These are phyloP conservation scores for Aspergillus fijiensis DNA, from an alignment of 2,329 filamentous ascomycete genomes.

Conservation along the genomic window DNA sequence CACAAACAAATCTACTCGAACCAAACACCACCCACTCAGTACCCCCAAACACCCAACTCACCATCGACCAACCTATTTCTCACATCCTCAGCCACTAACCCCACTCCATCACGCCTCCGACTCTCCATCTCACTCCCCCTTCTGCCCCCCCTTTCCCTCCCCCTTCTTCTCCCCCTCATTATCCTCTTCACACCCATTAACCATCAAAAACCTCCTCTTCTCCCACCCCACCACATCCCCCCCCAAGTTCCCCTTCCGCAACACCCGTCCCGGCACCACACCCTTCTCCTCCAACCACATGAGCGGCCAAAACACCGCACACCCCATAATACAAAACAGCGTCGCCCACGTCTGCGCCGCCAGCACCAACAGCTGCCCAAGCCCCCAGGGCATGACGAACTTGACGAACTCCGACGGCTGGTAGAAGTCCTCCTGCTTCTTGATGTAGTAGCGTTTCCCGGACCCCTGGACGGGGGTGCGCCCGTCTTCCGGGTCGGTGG, in stretches of 20 bases:
- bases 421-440: slow-evolving; percentile 77
- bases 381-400: slow-evolving; percentile 64
- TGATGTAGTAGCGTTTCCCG: slow-evolving; percentile 65
- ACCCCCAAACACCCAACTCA: too few species aligned
- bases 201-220: not conserved
- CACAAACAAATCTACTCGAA: too few species aligned
- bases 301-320: slow-evolving; percentile 52
- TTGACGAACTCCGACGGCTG: slow-evolving; percentile 73
- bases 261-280: slow-evolving; percentile 24
- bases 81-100: too few species aligned
- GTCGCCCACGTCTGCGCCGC: slow-evolving; percentile 66
- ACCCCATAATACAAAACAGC: slow-evolving; percentile 62
- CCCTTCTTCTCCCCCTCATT: not conserved
- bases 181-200: not conserved
- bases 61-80: too few species aligned
- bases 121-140: not conserved
- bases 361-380: slow-evolving; percentile 55
- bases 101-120: not conserved
- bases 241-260: slow-evolving; percentile 25
- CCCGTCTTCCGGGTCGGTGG: slow-evolving; percentile 42
- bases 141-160: not conserved
- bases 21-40: too few species aligned
- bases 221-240: not conserved
- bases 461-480: slow-evolving; percentile 15
- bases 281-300: slow-evolving; percentile 50